A percentile compares a stretch with the other conserved stretches of the same genome.
Conservation (phyloP, 192 early-diverging fungal genomes). For the Podila epigama region DNA sequence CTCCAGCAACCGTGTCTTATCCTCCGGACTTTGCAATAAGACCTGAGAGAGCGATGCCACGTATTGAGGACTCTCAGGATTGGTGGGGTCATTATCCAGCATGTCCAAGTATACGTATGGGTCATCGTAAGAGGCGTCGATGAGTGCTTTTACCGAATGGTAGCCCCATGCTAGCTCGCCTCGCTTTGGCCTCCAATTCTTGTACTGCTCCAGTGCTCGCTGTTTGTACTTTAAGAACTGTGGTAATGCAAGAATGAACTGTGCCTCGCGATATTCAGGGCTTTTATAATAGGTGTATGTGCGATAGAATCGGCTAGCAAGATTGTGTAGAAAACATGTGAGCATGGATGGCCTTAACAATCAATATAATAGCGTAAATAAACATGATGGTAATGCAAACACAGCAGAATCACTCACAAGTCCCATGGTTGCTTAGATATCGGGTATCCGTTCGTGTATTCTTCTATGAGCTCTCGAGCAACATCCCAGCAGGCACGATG, state of each 20-base stretch:
- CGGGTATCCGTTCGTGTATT: constrained; percentile 21
- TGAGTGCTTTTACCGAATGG: constrained; percentile 31
- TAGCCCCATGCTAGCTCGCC: constrained; percentile 47
- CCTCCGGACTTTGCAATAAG: neutral
- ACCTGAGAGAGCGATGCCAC: neutral
- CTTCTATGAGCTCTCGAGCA: constrained; percentile 16
- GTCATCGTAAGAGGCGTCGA: constrained; percentile 29
- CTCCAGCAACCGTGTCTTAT: neutral
- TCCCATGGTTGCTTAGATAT: constrained; percentile 27
- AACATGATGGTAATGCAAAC: neutral
- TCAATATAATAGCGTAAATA: neutral
- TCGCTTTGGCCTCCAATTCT: constrained; percentile 12
- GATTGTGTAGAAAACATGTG: neutral
- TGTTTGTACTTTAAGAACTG: constrained; percentile 23
- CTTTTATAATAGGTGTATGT: constrained; percentile 39
- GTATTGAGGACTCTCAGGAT: constrained; percentile 9
- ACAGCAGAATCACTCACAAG: constrained; percentile 15
- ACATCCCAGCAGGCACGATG: constrained; percentile 42
- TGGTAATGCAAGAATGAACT: constrained; percentile 20
- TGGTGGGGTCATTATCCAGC: constrained; percentile 33
- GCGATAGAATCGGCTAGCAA: constrained; percentile 30
- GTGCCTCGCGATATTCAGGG: constrained; percentile 7
- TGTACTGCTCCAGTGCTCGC: constrained; percentile 32
- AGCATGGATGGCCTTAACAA: neutral
- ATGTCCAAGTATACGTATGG: constrained; percentile 36